Percentiles rank a stretch among this genome's conserved stretches.
Conservation (phyloP, 345 rosid species). For the Syzygium oleosum region DNA sequence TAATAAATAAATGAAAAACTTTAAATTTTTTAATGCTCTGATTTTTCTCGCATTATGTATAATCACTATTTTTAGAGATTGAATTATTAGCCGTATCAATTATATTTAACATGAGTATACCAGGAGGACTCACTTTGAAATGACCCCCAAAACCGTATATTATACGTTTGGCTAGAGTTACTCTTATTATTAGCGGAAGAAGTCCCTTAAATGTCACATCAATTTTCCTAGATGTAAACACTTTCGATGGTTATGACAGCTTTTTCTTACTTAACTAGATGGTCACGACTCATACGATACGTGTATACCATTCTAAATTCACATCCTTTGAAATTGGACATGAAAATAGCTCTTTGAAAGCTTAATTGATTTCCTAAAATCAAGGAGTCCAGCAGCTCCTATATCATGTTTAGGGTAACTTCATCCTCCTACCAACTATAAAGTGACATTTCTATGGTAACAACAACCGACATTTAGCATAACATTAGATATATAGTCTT, state of each 20-base stretch:
- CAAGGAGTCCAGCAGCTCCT: neutral
- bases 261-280: neutral
- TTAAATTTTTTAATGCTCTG: neutral
- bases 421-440: conserved; percentile 15
- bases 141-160: no score
- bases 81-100: neutral
- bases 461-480: neutral
- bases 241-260: no score
- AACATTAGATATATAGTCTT: no score
- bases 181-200: no score
- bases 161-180: no score
- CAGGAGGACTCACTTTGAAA: no score
- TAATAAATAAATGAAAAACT: neutral
- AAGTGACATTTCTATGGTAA: neutral
- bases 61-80: neutral
- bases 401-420: conserved; percentile 9
- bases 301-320: neutral
- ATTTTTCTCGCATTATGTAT: neutral
- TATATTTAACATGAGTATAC: no score
- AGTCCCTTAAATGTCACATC: neutral
- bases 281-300: neutral
- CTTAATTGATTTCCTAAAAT: neutral
- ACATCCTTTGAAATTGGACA: neutral
- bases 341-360: no score
- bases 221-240: no score